These are phyloP conservation scores for Carpinus fangiana DNA, from an alignment of 306 rosid genomes.

Conservation along the genomic window DNA sequence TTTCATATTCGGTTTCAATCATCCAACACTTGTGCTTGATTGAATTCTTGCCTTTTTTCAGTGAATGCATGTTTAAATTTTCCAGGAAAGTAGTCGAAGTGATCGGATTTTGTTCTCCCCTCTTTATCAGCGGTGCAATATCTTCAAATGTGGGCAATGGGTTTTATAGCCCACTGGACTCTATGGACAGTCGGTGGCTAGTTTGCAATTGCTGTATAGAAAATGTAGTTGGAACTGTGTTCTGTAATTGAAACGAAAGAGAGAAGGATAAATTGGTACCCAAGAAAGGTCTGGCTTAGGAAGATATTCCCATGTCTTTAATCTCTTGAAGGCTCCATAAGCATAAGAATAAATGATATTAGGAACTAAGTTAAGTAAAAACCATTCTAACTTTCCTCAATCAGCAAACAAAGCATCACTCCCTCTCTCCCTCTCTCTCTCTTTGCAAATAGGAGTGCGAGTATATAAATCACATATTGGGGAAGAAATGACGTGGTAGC, in stretches of 20 bases:
- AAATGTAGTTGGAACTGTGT: too few relatives aligned
- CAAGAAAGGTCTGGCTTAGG: too few relatives aligned
- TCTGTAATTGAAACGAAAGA: too few relatives aligned
- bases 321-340: background rate
- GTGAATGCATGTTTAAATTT: background rate
- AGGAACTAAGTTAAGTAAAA: background rate
- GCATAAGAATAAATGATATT: background rate
- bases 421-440: background rate
- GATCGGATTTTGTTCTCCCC: background rate
- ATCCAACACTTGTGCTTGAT: constrained; percentile 8
- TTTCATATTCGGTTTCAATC: constrained; percentile 8
- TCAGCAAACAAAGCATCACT: constrained; percentile 7
- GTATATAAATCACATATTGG: background rate
- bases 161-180: too few relatives aligned
- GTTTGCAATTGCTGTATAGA: too few relatives aligned
- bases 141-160: background rate
- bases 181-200: too few relatives aligned
- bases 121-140: background rate
- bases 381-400: background rate
- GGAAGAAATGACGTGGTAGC: background rate
- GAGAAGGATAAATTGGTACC: too few relatives aligned
- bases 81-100: background rate
- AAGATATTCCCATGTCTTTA: too few relatives aligned
- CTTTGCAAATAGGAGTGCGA: background rate
- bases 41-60: constrained; percentile 21